Evolutionary conservation across 441 rosid genomes (phyloP).

Genomic region (Omphalea diandra): DNA sequence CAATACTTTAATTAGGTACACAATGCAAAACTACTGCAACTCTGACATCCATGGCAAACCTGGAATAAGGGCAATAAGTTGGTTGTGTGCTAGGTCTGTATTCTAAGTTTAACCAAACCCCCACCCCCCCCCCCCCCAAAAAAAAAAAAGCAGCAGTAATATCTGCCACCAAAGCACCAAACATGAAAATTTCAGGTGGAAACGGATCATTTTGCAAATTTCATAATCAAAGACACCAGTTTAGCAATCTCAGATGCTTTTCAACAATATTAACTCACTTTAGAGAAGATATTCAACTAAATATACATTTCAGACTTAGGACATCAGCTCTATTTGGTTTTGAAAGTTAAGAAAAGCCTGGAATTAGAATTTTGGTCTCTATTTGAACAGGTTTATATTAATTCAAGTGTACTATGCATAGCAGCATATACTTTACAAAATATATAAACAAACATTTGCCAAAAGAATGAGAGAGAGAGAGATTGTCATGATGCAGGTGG

Average conservation of each 20-base stretch:
- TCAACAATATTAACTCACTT: slow-evolving; percentile 8
- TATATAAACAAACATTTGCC: neutral
- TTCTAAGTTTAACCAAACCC: neutral
- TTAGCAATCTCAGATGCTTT: neutral
- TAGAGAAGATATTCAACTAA: neutral
- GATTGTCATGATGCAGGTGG: no score
- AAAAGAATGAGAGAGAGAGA: neutral
- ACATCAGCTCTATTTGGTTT: neutral
- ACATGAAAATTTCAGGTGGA: neutral
- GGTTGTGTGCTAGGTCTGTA: neutral
- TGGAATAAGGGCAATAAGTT: neutral
- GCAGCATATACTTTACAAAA: no score
- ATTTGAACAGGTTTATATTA: neutral
- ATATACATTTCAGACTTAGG: neutral
- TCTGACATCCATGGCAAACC: neutral
- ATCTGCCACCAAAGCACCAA: neutral
- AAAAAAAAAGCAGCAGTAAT: neutral
- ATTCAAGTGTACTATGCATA: neutral
- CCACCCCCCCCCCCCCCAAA: no score
- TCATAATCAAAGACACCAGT: neutral
- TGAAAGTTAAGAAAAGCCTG: neutral
- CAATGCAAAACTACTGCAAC: neutral
- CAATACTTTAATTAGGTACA: neutral
- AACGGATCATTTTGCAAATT: neutral
- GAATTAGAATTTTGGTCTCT: neutral